These are phyloP conservation scores for Nicotiana tabacum DNA, from an alignment of 257 asterid genomes.

Conservation along the genomic window DNA sequence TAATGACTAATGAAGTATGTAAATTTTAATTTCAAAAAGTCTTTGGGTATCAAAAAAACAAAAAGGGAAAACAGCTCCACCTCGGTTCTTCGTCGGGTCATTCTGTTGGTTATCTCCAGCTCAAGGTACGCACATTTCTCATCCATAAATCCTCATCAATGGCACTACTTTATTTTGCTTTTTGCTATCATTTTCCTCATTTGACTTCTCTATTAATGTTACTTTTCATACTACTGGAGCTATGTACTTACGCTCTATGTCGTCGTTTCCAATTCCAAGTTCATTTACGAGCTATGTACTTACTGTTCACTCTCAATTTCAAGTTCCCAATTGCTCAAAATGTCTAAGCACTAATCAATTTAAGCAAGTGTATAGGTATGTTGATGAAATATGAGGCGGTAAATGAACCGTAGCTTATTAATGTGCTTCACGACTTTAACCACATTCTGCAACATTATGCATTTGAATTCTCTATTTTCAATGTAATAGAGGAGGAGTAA, in stretches of 20 bases:
- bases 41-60: too few species aligned
- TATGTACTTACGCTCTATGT: neutral
- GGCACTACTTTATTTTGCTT: too few species aligned
- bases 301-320: neutral
- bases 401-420: neutral
- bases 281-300: neutral
- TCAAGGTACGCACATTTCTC: conserved; percentile 20
- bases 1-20: too few species aligned
- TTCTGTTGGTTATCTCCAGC: neutral
- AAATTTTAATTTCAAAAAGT: too few species aligned
- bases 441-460: too few species aligned
- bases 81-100: neutral
- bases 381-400: neutral
- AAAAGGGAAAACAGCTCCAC: neutral
- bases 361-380: neutral
- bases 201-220: neutral
- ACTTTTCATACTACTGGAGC: neutral
- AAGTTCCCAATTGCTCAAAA: neutral
- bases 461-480: too few species aligned
- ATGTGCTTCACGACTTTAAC: too few species aligned
- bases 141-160: conserved; percentile 8
- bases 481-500: too few species aligned
- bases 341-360: neutral
- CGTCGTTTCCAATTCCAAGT: neutral
- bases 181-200: neutral